Evolutionary conservation across 176 grass and related monocot genomes (phyloP), one percentile per base, ranked within the genome.

Genomic region (Carex scoparia): DNA sequence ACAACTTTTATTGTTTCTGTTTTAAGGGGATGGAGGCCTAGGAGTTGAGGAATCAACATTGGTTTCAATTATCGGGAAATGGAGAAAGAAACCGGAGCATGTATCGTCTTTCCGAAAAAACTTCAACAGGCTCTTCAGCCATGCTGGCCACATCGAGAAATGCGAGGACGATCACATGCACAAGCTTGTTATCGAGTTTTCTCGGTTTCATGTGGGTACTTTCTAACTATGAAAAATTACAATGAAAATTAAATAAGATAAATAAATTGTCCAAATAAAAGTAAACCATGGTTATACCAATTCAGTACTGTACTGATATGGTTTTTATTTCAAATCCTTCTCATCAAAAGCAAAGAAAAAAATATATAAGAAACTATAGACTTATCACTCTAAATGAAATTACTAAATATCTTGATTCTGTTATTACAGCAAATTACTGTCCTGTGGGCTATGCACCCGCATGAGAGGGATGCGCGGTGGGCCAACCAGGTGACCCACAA

Each of bases 371-470:
- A 10, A 51, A 51, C 10, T 51, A 51, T 51, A 11, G 13, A 69
- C 15, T 38, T 69, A 38, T 7, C 13, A 69, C 1, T 38, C 14
- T 14, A 33, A 3, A 60, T 7, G 32, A 14, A 59, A 33, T 32
- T 80, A 30, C 58, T 38, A 42, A 8, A 18, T 56, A 63, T 28
- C 2, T 77, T 14, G 12, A 56, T 59, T 77, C 1, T 85, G 69
- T 69, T 16, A 14, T 71, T 70, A 61, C 58, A 93, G 91, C 79
- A 98, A 78, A 81, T 98, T 16, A 85, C 87, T 82, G 93, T 98
- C 88, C 69, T 90, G 53, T 98, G 93, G 96, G 91, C 91, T 30
- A 98, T 89, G 96, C 96, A 95, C 89, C 96, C 91, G 33, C 94
- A 93, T 87, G 96, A 98, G 85, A 92, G 93, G 70, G 96, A 98